Base-by-base conservation (phyloP, 2,329 filamentous ascomycete genomes). In the Phaeosphaeria sp. region DNA sequence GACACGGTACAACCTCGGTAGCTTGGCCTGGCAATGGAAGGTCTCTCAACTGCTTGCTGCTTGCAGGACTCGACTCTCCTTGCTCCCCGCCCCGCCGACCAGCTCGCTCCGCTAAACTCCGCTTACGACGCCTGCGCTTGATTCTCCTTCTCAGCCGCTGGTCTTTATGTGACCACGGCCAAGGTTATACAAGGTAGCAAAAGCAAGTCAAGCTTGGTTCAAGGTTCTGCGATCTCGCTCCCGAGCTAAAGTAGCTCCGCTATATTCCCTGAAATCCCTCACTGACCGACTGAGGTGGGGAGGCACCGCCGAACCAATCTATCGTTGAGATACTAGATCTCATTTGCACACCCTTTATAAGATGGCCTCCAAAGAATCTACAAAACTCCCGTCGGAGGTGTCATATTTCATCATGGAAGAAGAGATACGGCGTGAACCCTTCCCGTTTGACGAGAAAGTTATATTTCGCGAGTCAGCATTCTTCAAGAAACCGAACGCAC, bases 391-490 rank as follows among this genome's bases (percentile, higher is more conserved):
- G 13, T 46, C 22, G 20, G 44, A 46, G 44, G 7, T 46, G 17
- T 25, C 44, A 11, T 46, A 21, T 47, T 47, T 27, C 44, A 25
- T 22, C 11, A 47, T 47, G 44, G 22, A 47, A 47, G 44, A 47
- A 13, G 44, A 47, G 11, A 47, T 27, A 47, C 44, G 11, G 44
- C 44, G 44, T 10, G 44, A 47, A 47, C 44, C 44, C 44, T 27
- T 56, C 20, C 58, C 58, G 20, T 60, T 33, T 47, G 44, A 54
- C 58, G 58, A 60, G 50, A 54, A 60, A 20, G 51, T 61, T 46
- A 44, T 50, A 30, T 58, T 61, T 44, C 55, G 23, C 42, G 44
- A 56, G 6, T 56, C 54, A 52, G 43, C 49, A 25, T 62, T 64
- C 48, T 64, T 61, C 56, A 41, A 56, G 48, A 56, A 55, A 55